Percentiles rank a stretch among this genome's conserved stretches.
Conservation (phyloP, 2,329 filamentous ascomycete species). For the Colletotrichum spaethianum region DNA sequence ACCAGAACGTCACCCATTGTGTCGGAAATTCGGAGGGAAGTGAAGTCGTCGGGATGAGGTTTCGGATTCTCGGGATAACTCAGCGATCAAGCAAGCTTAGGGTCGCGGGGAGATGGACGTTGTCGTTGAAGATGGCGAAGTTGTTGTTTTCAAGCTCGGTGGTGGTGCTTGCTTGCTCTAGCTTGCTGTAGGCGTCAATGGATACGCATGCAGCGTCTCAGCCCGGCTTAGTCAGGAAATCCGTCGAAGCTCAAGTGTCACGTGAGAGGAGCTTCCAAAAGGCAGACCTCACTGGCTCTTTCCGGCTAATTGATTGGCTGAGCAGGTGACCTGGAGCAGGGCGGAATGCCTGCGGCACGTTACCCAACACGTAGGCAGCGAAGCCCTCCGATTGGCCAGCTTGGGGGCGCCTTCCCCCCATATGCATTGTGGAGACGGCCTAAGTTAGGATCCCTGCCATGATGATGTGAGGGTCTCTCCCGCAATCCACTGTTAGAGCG, state of each 20-base stretch:
- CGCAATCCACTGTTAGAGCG: slow-evolving; percentile 40
- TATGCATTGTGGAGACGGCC: slow-evolving; percentile 21
- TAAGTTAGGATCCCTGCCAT: slow-evolving; percentile 26
- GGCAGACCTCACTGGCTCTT: not conserved
- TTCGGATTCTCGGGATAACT: not conserved
- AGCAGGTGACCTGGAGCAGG: slow-evolving; percentile 18
- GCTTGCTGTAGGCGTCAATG: slow-evolving; percentile 43
- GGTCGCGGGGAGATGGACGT: slow-evolving; percentile 2
- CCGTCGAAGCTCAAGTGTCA: not conserved
- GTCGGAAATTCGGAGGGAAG: slow-evolving; percentile 29
- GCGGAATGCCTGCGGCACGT: slow-evolving; percentile 34
- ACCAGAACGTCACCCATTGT: slow-evolving; percentile 90
- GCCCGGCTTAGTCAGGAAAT: slow-evolving; percentile 39
- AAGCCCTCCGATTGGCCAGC: slow-evolving; percentile 29
- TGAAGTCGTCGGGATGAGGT: not conserved
- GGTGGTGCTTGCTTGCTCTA: slow-evolving; percentile 15
- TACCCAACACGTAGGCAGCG: slow-evolving; percentile 29
- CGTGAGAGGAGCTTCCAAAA: not conserved
- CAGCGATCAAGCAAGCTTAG: not conserved
- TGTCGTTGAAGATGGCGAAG: slow-evolving; percentile 28
- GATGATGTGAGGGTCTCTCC: slow-evolving; percentile 41
- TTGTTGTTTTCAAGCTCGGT: slow-evolving; percentile 23
- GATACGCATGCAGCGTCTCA: slow-evolving; percentile 43
- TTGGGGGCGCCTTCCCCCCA: not conserved
- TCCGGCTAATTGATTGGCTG: slow-evolving; percentile 23